Conservation (phyloP, 805 yeast genomes). For the Ogataea saltuana region DNA sequence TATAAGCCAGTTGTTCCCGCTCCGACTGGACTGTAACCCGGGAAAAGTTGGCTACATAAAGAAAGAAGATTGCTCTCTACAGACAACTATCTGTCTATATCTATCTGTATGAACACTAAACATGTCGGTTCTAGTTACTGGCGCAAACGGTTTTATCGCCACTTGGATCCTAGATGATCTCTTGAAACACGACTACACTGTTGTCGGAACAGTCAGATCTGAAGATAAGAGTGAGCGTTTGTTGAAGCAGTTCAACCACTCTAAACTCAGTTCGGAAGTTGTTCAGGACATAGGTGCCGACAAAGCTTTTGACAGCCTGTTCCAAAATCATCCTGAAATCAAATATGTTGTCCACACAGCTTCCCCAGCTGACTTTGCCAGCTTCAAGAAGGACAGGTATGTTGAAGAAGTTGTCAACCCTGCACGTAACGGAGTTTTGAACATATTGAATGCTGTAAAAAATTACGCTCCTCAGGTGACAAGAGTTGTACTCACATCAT, state of each 20-base stretch:
- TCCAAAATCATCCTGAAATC: background rate
- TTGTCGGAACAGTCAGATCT: background rate
- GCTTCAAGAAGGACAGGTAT: background rate
- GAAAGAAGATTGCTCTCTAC: too few relatives aligned
- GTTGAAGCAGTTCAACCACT: background rate
- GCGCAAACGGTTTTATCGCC: slow-evolving; percentile 17
- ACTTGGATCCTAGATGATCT: background rate
- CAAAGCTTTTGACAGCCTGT: background rate
- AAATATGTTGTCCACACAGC: background rate
- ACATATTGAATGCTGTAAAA: slow-evolving; percentile 43
- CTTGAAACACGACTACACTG: background rate
- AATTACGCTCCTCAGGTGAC: slow-evolving; percentile 42
- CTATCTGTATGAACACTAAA: too few relatives aligned
- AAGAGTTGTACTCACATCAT: slow-evolving; percentile 49
- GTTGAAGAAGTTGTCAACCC: slow-evolving; percentile 29
- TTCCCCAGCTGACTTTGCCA: background rate
- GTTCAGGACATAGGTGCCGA: background rate
- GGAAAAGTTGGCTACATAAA: too few relatives aligned
- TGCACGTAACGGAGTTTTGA: slow-evolving; percentile 49
- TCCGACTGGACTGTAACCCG: too few relatives aligned
- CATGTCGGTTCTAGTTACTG: slow-evolving; percentile 13
- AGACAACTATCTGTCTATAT: too few relatives aligned
- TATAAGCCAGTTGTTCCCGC: too few relatives aligned
- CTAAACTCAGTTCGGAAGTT: background rate
- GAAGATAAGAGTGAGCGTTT: background rate